phyloP scores from a whole-genome alignment of 2,329 filamentous ascomycete species.

The Westerdykella sp. region DNA sequence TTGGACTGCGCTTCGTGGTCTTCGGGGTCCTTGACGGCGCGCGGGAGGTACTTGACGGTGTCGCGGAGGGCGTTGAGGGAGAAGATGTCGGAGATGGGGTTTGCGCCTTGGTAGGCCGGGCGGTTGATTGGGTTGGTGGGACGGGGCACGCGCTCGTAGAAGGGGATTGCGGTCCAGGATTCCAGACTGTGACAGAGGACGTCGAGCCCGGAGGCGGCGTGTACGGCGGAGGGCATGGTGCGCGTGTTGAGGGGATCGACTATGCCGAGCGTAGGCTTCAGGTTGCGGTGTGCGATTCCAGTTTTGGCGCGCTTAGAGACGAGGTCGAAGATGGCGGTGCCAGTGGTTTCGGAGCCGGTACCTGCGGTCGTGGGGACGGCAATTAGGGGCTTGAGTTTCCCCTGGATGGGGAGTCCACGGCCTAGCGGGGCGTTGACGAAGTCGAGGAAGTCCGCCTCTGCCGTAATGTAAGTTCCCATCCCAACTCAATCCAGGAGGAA shows the following conservation, averaged over 20 bases:
- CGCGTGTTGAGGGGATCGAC: conserved; percentile 81
- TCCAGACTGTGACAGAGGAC: conserved; percentile 94
- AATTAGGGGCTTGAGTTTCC: conserved; percentile 66
- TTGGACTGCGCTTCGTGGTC: conserved; percentile 88
- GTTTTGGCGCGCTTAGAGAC: conserved; percentile 88
- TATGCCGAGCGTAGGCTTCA: conserved; percentile 93
- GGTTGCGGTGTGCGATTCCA: conserved; percentile 86
- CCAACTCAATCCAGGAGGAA: background rate
- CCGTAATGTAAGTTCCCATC: background rate
- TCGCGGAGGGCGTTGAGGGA: conserved; percentile 75
- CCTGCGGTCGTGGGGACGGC: conserved; percentile 82
- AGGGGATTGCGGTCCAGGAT: conserved; percentile 97
- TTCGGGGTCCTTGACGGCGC: conserved; percentile 79
- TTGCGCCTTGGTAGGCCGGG: conserved; percentile 93
- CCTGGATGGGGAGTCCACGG: conserved; percentile 69
- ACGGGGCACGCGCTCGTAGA: conserved; percentile 73
- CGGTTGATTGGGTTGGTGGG: conserved; percentile 84
- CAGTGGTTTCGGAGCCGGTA: conserved; percentile 89
- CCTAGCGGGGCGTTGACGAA: conserved; percentile 96
- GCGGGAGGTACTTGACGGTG: conserved; percentile 87
- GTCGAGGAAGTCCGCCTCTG: conserved; percentile 85
- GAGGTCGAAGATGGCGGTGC: conserved; percentile 95
- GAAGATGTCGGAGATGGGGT: conserved; percentile 97
- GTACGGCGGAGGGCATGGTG: conserved; percentile 92
- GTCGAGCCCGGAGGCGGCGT: conserved; percentile 85